These are phyloP conservation scores for Phytophthora foliorum DNA, from an alignment of 352 stramenopile genomes.

Conservation along the genomic window DNA sequence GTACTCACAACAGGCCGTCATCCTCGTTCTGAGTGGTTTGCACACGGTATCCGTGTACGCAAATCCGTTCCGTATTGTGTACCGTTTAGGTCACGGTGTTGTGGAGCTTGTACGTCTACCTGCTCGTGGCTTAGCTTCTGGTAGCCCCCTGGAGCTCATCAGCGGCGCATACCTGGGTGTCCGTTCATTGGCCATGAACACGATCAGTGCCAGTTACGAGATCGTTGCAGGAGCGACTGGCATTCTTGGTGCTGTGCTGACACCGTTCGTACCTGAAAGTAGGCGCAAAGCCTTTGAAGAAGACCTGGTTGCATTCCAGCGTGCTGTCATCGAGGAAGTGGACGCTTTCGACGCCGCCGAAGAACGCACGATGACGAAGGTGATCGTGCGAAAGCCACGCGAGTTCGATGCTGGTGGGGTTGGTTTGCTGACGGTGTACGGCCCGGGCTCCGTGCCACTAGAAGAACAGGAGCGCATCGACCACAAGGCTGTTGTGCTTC, in stretches of 20 bases:
- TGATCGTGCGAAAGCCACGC: conserved; percentile 86
- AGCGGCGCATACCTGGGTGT: conserved; percentile 87
- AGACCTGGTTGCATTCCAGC: conserved; percentile 87
- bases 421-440: conserved; percentile 85
- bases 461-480: conserved; percentile 92
- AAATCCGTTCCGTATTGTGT: conserved; percentile 90
- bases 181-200: conserved; percentile 89
- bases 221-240: conserved; percentile 85
- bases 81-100: conserved; percentile 84
- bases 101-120: conserved; percentile 86
- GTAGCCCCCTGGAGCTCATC: conserved; percentile 86
- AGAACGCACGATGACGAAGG: conserved; percentile 90
- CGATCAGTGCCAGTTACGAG: conserved; percentile 91
- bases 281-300: conserved; percentile 86
- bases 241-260: conserved; percentile 79
- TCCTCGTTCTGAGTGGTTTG: conserved; percentile 84
- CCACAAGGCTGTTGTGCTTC: conserved; percentile 75
- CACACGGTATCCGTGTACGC: conserved; percentile 91
- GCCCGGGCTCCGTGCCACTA: conserved; percentile 85
- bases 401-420: conserved; percentile 82
- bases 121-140: conserved; percentile 79
- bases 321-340: conserved; percentile 89
- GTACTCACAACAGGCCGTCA: conserved; percentile 89
- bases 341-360: conserved; percentile 88
- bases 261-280: conserved; percentile 74